phyloP scores from a whole-genome alignment of 164 flowering plant species.

The Stephania yunnanensis region DNA sequence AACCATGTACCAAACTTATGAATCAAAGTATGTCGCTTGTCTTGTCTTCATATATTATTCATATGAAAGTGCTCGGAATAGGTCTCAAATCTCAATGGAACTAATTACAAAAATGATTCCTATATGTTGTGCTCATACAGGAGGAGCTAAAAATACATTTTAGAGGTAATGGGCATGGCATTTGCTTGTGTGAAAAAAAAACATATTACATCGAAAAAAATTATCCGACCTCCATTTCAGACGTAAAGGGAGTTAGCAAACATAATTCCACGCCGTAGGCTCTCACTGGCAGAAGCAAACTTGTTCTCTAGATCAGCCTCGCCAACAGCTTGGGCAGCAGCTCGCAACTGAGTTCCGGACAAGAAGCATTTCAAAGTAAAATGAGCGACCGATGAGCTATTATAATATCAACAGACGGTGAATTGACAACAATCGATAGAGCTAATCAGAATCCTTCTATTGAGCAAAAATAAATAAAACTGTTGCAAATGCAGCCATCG shows the following conservation, averaged over 20 bases:
- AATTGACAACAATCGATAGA: background rate
- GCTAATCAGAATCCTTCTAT: background rate
- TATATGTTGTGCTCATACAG: background rate
- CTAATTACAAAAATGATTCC: background rate
- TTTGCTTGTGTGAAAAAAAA: background rate
- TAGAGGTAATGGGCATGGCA: background rate
- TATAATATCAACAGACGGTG: background rate
- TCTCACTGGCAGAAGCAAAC: constrained; percentile 79
- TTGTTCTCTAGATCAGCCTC: constrained; percentile 73
- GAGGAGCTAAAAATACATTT: too few species aligned
- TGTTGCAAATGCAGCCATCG: background rate
- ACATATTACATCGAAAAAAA: background rate
- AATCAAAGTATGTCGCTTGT: too few species aligned
- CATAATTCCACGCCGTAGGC: constrained; percentile 92
- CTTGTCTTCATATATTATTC: too few species aligned
- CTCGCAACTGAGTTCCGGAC: constrained; percentile 43
- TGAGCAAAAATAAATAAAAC: background rate
- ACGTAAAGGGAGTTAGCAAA: constrained; percentile 73
- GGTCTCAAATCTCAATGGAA: background rate
- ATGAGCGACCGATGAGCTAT: background rate
- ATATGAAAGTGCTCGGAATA: too few species aligned
- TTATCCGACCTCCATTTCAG: constrained; percentile 11
- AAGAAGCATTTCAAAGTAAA: background rate
- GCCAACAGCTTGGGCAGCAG: constrained; percentile 95
- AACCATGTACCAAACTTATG: too few species aligned